A percentile compares a stretch with the other conserved stretches of the same genome.
phyloP scores from a whole-genome alignment of 768 basidiomycete species.

The Termitomyces sp. region DNA sequence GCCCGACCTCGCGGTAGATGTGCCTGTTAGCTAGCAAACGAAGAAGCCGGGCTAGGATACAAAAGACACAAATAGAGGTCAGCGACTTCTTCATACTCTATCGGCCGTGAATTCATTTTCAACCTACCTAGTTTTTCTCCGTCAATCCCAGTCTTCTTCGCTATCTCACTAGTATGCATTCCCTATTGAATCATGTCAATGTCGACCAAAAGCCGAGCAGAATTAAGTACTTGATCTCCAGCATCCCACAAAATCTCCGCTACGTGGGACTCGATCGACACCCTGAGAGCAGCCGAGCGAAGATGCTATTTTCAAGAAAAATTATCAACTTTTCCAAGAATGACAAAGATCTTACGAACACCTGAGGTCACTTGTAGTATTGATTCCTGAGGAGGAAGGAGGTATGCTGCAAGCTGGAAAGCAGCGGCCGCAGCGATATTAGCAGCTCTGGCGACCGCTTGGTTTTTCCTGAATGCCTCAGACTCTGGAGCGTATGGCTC shows the following conservation, averaged over 20 bases:
- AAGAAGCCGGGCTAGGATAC: slow-evolving; percentile 24
- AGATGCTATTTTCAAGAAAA: slow-evolving; percentile 13
- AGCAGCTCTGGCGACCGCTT: slow-evolving; percentile 25
- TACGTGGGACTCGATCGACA: slow-evolving; percentile 20
- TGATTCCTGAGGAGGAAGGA: slow-evolving; percentile 23
- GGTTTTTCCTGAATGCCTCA: slow-evolving; percentile 25
- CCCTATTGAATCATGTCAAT: slow-evolving; percentile 18
- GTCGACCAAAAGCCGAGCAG: background rate
- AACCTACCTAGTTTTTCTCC: slow-evolving; percentile 30
- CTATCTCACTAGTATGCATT: slow-evolving; percentile 35
- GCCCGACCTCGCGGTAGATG: slow-evolving; percentile 30
- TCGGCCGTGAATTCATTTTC: background rate
- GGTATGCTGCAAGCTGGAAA: slow-evolving; percentile 26
- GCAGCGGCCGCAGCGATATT: slow-evolving; percentile 29
- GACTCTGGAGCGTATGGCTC: slow-evolving; percentile 18
- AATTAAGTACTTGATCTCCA: slow-evolving; percentile 21
- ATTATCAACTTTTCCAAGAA: background rate
- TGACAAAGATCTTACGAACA: slow-evolving; percentile 11
- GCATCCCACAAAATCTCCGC: slow-evolving; percentile 30
- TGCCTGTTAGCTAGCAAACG: slow-evolving; percentile 31
- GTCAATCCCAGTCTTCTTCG: slow-evolving; percentile 26
- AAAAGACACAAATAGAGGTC: background rate
- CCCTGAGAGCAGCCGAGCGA: slow-evolving; percentile 21
- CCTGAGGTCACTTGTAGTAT: slow-evolving; percentile 19
- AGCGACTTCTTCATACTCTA: background rate